Conservation (phyloP, 306 rosid genomes). For the Ochetophila trinervis region DNA sequence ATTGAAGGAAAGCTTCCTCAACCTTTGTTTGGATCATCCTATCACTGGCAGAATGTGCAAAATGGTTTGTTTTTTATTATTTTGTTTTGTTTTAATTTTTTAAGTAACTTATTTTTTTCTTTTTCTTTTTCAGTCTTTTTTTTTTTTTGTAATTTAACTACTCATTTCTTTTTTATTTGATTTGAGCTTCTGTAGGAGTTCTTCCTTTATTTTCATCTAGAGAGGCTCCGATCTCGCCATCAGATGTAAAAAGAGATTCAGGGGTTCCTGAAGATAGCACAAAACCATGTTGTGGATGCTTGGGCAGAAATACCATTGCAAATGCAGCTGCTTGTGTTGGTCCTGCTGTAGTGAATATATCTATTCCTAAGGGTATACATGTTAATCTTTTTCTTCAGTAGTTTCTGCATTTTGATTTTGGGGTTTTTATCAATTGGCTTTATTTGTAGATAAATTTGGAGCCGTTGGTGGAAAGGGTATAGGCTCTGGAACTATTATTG, state of each 20-base stretch:
- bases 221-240: constrained; percentile 35
- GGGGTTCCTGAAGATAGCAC: constrained; percentile 33
- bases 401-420: constrained; percentile 5
- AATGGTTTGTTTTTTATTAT: too few species aligned
- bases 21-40: too few species aligned
- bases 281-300: constrained; percentile 44
- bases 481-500: constrained; percentile 85
- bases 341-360: constrained; percentile 84
- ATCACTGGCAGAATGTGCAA: too few species aligned
- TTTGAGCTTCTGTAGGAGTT: constrained; percentile 37
- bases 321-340: constrained; percentile 79
- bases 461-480: constrained; percentile 43
- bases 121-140: neutral
- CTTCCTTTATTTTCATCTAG: constrained; percentile 42
- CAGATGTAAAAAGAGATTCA: constrained; percentile 39
- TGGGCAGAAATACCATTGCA: constrained; percentile 75
- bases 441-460: constrained; percentile 46
- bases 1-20: too few species aligned
- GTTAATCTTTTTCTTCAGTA: neutral
- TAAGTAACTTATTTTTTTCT: neutral
- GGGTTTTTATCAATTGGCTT: neutral
- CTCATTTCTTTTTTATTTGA: neutral
- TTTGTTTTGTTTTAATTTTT: too few species aligned
- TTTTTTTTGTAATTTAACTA: neutral
- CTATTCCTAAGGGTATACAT: constrained; percentile 53